Evolutionary conservation across 495 filamentous ascomycete genomes (phyloP).

Genomic region (Cercophora scortea): DNA sequence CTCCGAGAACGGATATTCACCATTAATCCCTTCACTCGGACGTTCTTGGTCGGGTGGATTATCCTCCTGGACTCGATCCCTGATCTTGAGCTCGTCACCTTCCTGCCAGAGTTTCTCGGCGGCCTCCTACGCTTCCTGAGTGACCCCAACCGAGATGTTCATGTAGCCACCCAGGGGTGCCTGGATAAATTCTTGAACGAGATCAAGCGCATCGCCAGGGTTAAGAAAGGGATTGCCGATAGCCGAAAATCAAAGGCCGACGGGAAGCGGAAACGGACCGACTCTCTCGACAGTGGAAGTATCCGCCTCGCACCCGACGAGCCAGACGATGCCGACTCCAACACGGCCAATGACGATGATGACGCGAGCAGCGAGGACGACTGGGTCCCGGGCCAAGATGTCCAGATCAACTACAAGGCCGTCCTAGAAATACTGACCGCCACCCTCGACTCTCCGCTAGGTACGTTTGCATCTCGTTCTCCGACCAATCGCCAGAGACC

Average conservation of each 20-base stretch:
- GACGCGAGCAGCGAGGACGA: conserved; percentile 67
- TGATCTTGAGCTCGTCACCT: conserved; percentile 89
- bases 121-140: conserved; percentile 90
- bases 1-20: conserved; percentile 89
- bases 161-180: conserved; percentile 79
- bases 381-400: conserved; percentile 96
- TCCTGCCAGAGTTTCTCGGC: conserved; percentile 83
- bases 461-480: conserved; percentile 34
- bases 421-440: conserved; percentile 88
- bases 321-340: conserved; percentile 49
- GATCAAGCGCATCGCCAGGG: conserved; percentile 85
- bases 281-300: conserved; percentile 56
- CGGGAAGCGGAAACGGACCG: conserved; percentile 56
- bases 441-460: conserved; percentile 76
- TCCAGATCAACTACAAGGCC: conserved; percentile 85
- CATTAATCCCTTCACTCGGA: conserved; percentile 87
- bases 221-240: conserved; percentile 89
- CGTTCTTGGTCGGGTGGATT: conserved; percentile 94
- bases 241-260: conserved; percentile 66
- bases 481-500: conserved; percentile 3
- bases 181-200: conserved; percentile 90
- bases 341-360: conserved; percentile 49
- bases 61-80: conserved; percentile 93
- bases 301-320: conserved; percentile 32
- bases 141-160: conserved; percentile 85